These are phyloP conservation scores for Hevea brasiliensis DNA, from an alignment of 345 rosid species.

Conservation along the genomic window DNA sequence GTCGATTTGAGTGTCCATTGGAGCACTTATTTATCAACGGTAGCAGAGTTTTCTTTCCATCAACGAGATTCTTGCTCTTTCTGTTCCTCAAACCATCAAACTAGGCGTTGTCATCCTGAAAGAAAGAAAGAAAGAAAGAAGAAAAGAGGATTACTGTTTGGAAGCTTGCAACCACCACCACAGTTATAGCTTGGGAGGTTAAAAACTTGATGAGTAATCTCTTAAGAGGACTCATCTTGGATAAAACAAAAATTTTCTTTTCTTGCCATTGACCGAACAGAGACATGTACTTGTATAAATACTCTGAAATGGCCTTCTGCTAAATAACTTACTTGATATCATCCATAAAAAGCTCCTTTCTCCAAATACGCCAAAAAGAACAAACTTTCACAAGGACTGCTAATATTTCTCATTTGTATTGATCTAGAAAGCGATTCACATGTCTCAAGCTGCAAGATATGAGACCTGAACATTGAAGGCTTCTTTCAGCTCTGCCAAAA, in stretches of 20 bases:
- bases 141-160: no score
- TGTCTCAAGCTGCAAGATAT: slow-evolving; percentile 60
- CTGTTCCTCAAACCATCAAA: no score
- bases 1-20: no score
- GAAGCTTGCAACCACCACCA: no score
- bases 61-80: no score
- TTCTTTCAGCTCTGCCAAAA: slow-evolving; percentile 70
- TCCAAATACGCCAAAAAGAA: neutral
- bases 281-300: neutral
- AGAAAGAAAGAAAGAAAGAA: no score
- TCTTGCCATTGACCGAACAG: slow-evolving; percentile 6
- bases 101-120: no score
- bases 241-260: neutral
- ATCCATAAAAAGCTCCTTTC: neutral
- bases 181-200: no score
- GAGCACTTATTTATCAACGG: no score
- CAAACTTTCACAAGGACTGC: neutral
- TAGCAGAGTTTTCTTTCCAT: no score
- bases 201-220: no score
- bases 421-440: slow-evolving; percentile 29
- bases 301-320: neutral
- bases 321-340: slow-evolving; percentile 7
- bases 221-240: no score
- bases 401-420: neutral
- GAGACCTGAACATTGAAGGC: slow-evolving; percentile 76